phyloP scores from a whole-genome alignment of 2,329 filamentous ascomycete species.

The Xylaria sp. region DNA sequence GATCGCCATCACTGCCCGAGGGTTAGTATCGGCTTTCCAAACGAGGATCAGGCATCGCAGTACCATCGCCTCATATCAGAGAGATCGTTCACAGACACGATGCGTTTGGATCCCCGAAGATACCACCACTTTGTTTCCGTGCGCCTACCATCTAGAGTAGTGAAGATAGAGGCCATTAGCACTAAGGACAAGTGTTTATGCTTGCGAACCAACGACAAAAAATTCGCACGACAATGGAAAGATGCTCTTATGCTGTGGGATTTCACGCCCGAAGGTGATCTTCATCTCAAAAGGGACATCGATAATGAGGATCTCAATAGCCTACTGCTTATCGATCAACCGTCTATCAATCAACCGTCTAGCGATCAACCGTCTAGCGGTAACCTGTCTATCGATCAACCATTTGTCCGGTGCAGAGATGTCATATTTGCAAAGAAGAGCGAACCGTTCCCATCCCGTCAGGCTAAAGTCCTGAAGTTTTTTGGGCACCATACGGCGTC shows the following conservation, averaged over 20 bases:
- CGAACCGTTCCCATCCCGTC: too few species aligned
- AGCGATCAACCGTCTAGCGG: too few species aligned
- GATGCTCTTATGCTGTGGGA: not conserved
- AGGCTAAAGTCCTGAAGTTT: too few species aligned
- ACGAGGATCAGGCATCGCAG: not conserved
- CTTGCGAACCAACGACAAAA: not conserved
- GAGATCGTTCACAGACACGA: not conserved
- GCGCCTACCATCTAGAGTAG: not conserved
- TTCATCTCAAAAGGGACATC: not conserved
- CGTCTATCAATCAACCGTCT: too few species aligned
- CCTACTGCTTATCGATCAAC: not conserved
- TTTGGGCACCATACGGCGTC: too few species aligned
- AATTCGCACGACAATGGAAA: not conserved
- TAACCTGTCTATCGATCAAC: too few species aligned
- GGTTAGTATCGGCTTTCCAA: not conserved
- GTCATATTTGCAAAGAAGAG: too few species aligned
- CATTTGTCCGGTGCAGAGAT: too few species aligned
- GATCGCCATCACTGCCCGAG: too few species aligned
- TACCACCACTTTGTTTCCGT: not conserved
- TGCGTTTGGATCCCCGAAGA: not conserved
- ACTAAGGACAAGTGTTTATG: not conserved
- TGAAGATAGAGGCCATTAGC: not conserved
- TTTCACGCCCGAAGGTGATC: not conserved
- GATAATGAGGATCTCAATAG: not conserved
- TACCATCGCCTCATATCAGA: not conserved